Evolutionary conservation across 2,329 filamentous ascomycete species (phyloP).

Genomic region (Dendryphion nanum): DNA sequence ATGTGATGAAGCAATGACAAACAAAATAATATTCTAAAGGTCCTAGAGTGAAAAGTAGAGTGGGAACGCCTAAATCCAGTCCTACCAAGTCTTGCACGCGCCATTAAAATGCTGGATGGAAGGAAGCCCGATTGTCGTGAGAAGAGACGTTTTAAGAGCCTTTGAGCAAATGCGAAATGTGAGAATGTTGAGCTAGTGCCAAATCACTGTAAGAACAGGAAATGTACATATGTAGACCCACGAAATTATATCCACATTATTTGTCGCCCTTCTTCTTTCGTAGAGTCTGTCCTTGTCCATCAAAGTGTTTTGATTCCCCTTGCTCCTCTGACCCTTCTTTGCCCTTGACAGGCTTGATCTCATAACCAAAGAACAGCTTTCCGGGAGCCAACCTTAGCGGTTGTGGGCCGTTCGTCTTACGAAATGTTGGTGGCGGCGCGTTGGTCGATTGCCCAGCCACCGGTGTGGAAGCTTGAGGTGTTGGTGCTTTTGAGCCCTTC

Average conservation of each 20-base stretch:
- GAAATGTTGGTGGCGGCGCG: conserved; percentile 40
- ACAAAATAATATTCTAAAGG: too few species aligned
- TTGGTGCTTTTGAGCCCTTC: conserved; percentile 73
- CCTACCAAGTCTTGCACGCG: too few species aligned
- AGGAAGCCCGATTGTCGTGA: too few species aligned
- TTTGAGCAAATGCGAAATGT: too few species aligned
- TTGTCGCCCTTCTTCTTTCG: conserved; percentile 67
- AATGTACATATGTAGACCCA: too few species aligned
- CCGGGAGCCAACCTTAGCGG: conserved; percentile 81
- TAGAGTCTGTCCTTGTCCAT: conserved; percentile 80
- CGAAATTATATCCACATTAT: conserved; percentile 11
- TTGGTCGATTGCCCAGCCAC: conserved; percentile 55
- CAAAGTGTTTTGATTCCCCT: conserved; percentile 65
- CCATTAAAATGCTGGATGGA: too few species aligned
- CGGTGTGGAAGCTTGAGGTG: conserved; percentile 60
- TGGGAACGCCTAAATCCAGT: too few species aligned
- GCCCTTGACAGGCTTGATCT: conserved; percentile 83
- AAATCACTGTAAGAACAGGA: too few species aligned
- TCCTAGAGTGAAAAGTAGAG: too few species aligned
- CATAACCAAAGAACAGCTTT: conserved; percentile 96
- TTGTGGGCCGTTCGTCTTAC: conserved; percentile 73
- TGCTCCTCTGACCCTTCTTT: conserved; percentile 65
- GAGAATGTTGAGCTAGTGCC: too few species aligned
- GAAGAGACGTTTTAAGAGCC: too few species aligned
- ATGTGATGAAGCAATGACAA: too few species aligned